A percentile compares a stretch with the other conserved stretches of the same genome.
phyloP scores from a whole-genome alignment of 1,139 yeast species.

The Nakaseomyces bracarensis region DNA sequence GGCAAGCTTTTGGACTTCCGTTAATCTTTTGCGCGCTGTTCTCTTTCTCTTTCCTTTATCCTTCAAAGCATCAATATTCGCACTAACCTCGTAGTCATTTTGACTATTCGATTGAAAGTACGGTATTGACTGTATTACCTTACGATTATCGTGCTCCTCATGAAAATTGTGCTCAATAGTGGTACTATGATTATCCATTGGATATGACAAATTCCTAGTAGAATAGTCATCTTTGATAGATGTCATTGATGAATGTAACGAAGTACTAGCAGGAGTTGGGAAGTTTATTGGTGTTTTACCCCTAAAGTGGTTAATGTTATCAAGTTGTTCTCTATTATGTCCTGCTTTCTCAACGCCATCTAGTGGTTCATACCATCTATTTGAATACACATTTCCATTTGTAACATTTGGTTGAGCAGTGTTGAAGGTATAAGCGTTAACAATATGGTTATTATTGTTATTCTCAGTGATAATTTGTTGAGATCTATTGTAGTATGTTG shows the following conservation, averaged over 20 bases:
- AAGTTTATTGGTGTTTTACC: background rate
- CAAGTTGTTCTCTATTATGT: background rate
- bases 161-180: background rate
- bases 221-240: background rate
- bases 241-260: background rate
- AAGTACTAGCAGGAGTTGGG: background rate
- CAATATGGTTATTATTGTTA: background rate
- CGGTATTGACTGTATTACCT: background rate
- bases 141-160: background rate
- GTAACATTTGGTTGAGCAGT: background rate
- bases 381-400: background rate
- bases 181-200: background rate
- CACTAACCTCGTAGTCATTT: background rate
- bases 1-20: constrained; percentile 57
- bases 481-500: background rate
- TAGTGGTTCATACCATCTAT: constrained; percentile 5
- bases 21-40: constrained; percentile 49
- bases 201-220: background rate
- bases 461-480: background rate
- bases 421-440: background rate
- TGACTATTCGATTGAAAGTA: background rate
- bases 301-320: background rate
- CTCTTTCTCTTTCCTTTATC: constrained; percentile 33
- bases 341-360: background rate
- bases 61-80: background rate